phyloP scores from a whole-genome alignment of 148 eudicot species.

The Silene uniflora region DNA sequence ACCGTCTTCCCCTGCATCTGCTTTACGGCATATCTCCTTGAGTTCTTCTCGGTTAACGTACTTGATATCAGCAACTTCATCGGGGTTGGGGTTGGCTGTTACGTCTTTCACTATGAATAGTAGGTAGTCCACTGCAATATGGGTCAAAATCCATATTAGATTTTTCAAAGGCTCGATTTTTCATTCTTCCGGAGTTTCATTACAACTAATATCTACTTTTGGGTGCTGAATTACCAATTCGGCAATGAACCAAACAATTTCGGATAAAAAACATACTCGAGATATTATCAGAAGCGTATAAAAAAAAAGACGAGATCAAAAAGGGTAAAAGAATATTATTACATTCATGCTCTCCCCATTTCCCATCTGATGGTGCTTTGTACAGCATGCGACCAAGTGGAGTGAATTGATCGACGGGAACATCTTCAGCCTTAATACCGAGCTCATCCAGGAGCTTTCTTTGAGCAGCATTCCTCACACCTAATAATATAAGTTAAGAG shows the following conservation, averaged over 20 bases:
- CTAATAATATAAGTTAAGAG: constrained; percentile 28
- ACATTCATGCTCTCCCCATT: constrained; percentile 99
- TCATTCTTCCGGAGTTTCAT: too few relatives aligned
- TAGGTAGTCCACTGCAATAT: constrained; percentile 74
- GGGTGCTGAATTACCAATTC: too few relatives aligned
- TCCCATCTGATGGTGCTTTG: constrained; percentile 98
- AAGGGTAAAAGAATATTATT: constrained; percentile 15
- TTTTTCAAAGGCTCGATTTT: too few relatives aligned
- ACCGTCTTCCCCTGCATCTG: constrained; percentile 91
- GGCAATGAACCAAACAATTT: too few relatives aligned
- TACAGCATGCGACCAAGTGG: constrained; percentile 91
- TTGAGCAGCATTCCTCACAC: constrained; percentile 96
- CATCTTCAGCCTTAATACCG: constrained; percentile 85
- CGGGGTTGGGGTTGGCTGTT: constrained; percentile 70
- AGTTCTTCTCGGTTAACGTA: constrained; percentile 66
- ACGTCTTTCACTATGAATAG: constrained; percentile 84
- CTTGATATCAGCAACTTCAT: constrained; percentile 76
- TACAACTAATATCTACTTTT: too few relatives aligned
- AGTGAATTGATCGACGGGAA: constrained; percentile 83
- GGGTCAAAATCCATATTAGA: neutral
- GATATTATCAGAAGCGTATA: too few relatives aligned
- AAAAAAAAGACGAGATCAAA: neutral
- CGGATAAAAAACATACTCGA: neutral
- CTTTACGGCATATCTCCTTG: constrained; percentile 76
- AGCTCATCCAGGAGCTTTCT: constrained; percentile 93